These are phyloP conservation scores for Gliomastix tumulicola DNA, from an alignment of 2,329 filamentous ascomycete genomes.

Conservation along the genomic window DNA sequence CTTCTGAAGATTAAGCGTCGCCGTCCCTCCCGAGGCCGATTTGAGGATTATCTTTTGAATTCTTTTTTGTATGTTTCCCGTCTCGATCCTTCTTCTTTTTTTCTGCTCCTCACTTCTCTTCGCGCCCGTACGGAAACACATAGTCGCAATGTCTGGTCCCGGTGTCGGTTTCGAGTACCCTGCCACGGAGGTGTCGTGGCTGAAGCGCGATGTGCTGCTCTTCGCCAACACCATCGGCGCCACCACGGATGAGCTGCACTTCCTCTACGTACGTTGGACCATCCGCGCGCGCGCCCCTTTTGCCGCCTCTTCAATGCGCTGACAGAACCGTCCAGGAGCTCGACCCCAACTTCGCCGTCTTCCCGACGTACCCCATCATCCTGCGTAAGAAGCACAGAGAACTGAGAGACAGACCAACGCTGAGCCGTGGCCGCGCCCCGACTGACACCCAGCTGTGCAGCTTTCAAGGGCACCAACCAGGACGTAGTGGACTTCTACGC, in stretches of 20 bases:
- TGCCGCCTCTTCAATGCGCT: too few relatives aligned
- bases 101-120: too few relatives aligned
- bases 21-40: too few relatives aligned
- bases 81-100: too few relatives aligned
- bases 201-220: slow-evolving; percentile 80
- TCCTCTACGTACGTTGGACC: slow-evolving; percentile 63
- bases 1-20: too few relatives aligned
- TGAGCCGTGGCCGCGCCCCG: neutral
- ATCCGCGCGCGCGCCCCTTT: too few relatives aligned
- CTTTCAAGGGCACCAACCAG: slow-evolving; percentile 70
- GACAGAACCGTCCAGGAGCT: slow-evolving; percentile 56
- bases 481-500: slow-evolving; percentile 85
- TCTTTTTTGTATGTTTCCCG: too few relatives aligned
- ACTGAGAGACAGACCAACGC: neutral
- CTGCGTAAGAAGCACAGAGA: slow-evolving; percentile 48
- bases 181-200: slow-evolving; percentile 68
- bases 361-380: slow-evolving; percentile 82
- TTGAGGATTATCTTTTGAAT: too few relatives aligned
- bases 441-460: slow-evolving; percentile 16
- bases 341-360: slow-evolving; percentile 78
- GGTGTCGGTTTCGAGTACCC: slow-evolving; percentile 77
- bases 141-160: slow-evolving; percentile 35
- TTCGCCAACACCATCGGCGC: slow-evolving; percentile 87
- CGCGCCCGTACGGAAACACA: too few relatives aligned
- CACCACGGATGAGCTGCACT: slow-evolving; percentile 83